Base-by-base conservation (phyloP, 2,329 filamentous ascomycete species). In the Pseudogymnoascus sp. region DNA sequence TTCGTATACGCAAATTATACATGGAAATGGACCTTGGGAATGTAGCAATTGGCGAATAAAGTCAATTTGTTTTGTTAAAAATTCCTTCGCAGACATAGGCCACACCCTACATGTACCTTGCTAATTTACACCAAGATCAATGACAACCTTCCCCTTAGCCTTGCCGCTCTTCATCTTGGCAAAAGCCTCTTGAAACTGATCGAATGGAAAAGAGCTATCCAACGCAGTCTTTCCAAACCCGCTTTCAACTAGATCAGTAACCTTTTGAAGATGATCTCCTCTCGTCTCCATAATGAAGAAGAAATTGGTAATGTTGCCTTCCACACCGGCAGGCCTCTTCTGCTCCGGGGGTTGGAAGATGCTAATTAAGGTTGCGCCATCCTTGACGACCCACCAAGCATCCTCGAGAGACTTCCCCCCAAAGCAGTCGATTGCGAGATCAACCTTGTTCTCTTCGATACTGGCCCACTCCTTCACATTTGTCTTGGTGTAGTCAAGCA, bases 341-440 rank as follows among this genome's bases (percentile, higher is more conserved):
- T 69, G 64, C 62, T 71, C 69, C 1, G 76, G 74, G 0, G 76
- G 73, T 63, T 76, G 73, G 14, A 70, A 73, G 61, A 79, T 77
- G 67, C 75, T 77, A 19, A 79, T 67, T 19, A 79, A 59, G 19
- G 66, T 68, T 0, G 77, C 77, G 2, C 67, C 68, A 29, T 75
- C 71, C 63, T 74, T 76, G 1, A 76, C 72, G 60, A 68, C 69
- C 66, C 72, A 76, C 79, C 78, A 80, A 1, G 76, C 74, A 68
- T 78, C 76, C 14, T 69, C 69, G 6, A 80, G 68, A 5, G 75
- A 72, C 63, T 71, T 70, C 5, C 76, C 73, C 4, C 80, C 79
- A 47, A 78, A 71, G 61, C 73, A 76, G 68, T 81, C 79, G 62
- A 81, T 64, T 14, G 79, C 75, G 4, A 80, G 61, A 68, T 81